A percentile compares a stretch with the other conserved stretches of the same genome.
These are phyloP conservation scores for Aspergillus nidulans DNA, from an alignment of 495 filamentous ascomycete species.

Conservation along the genomic window DNA sequence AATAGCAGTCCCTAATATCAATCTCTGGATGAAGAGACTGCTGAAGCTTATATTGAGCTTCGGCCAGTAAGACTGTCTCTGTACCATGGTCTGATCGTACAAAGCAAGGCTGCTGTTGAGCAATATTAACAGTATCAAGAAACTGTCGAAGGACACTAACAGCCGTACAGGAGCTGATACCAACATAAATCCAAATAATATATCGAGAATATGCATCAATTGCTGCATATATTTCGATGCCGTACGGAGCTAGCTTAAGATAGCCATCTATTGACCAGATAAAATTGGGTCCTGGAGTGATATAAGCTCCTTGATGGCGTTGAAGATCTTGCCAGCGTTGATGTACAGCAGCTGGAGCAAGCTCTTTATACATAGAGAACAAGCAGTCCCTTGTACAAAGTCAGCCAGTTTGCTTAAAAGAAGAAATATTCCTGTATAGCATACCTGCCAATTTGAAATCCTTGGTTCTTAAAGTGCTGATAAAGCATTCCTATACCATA, in stretches of 20 bases:
- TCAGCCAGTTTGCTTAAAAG: no score
- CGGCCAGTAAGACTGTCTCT: conserved; percentile 14
- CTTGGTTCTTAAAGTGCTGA: no score
- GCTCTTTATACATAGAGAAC: no score
- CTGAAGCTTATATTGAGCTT: conserved; percentile 24
- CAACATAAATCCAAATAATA: no score
- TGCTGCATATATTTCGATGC: conserved; percentile 21
- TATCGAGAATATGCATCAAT: conserved; percentile 22
- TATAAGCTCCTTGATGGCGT: no score
- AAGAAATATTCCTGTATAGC: no score
- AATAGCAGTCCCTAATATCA: conserved; percentile 15
- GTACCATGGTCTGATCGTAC: conserved; percentile 14
- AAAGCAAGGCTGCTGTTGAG: conserved; percentile 5
- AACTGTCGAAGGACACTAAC: conserved; percentile 19
- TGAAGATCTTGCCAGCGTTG: no score
- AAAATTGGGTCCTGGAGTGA: conserved; percentile 22
- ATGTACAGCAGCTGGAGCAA: no score
- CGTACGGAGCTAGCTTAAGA: conserved; percentile 16
- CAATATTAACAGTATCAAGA: conserved; percentile 11
- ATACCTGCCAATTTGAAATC: no score
- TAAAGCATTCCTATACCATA: no score
- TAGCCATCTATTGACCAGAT: conserved; percentile 22
- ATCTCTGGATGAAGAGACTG: conserved; percentile 3
- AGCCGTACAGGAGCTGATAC: no score
- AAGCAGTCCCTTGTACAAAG: no score